phyloP scores from a whole-genome alignment of 208 protist genomes.

The Leishmania lainsoni region DNA sequence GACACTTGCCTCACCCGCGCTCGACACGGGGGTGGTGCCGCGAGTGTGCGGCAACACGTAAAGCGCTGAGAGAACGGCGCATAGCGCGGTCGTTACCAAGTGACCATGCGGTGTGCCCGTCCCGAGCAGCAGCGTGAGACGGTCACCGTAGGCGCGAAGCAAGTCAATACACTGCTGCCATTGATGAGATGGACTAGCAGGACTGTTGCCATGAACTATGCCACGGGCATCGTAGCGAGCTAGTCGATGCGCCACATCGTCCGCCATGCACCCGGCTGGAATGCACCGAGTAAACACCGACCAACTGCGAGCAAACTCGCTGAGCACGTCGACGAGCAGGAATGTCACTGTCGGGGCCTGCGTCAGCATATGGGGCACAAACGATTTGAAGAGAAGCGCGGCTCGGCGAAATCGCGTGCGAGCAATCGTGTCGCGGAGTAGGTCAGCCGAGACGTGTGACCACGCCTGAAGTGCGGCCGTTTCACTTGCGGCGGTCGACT shows the following conservation, averaged over 20 bases:
- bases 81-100: conserved; percentile 54
- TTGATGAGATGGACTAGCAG: conserved; percentile 6
- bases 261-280: conserved; percentile 11
- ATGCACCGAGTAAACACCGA: conserved; percentile 10
- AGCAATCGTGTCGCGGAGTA: conserved; percentile 55
- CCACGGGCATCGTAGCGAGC: conserved; percentile 13
- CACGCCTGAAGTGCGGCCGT: conserved; percentile 31
- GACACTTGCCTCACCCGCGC: neutral
- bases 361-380: conserved; percentile 53
- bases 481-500: conserved; percentile 10
- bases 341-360: conserved; percentile 51
- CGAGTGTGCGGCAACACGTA: conserved; percentile 55
- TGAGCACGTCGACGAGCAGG: conserved; percentile 28
- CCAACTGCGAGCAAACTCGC: conserved; percentile 31
- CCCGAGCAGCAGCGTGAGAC: conserved; percentile 46
- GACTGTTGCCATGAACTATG: conserved; percentile 6
- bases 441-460: conserved; percentile 37
- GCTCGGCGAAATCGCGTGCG: conserved; percentile 70
- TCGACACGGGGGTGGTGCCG: neutral
- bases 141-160: conserved; percentile 27
- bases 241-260: conserved; percentile 8
- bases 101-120: conserved; percentile 49
- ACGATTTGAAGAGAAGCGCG: conserved; percentile 71
- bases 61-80: conserved; percentile 40
- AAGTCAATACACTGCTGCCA: conserved; percentile 21